Base-by-base conservation (phyloP, 495 filamentous ascomycete genomes). In the Lophium mytilinum region DNA sequence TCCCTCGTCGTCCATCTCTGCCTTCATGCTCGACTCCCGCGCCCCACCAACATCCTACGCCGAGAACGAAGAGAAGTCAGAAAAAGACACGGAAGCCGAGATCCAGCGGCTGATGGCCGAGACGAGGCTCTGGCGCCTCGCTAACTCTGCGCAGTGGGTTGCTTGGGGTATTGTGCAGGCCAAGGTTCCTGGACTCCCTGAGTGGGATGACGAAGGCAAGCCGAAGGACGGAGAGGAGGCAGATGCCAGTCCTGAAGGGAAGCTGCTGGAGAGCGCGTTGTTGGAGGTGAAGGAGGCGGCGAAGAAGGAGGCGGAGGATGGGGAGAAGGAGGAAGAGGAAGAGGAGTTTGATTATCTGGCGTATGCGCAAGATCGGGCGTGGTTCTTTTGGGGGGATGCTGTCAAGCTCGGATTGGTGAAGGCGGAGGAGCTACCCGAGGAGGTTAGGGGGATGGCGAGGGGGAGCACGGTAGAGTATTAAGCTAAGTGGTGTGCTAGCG, bases 81-180 rank as follows among this genome's bases (percentile, higher is more conserved):
- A 90, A 48, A 76, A 81, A 43, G 74, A 73, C 7, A 64, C 74
- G 0, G 87, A 91, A 42, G 70, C 75, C 9, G 80, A 87, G 57
- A 76, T 94, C 8, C 72, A 81, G 34, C 78, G 76, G 52, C 74
- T 97, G 30, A 66, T 94, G 61, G 79, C 83, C 30, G 89, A 97
- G 72, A 82, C 87, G 9, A 74, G 82, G 21, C 74, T 92, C 40
- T 99, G 94, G 94, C 81, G 92, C 4, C 77, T 86, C 3, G 87
- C 89, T 3, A 90, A 89, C 68, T 87, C 85, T 17, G 91, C 89
- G 1, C 84, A 90, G 68, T 99, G 94, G 94, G 83, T 90, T 24
- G 87, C 88, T 1, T 99, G 94, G 93, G 93, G 93, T 30, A 88
- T 96, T 46, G 85, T 97, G 50, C 94, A 97, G 73, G 92, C 93